phyloP scores from a whole-genome alignment of 2,329 filamentous ascomycete genomes.

The Talaromyces sp. region DNA sequence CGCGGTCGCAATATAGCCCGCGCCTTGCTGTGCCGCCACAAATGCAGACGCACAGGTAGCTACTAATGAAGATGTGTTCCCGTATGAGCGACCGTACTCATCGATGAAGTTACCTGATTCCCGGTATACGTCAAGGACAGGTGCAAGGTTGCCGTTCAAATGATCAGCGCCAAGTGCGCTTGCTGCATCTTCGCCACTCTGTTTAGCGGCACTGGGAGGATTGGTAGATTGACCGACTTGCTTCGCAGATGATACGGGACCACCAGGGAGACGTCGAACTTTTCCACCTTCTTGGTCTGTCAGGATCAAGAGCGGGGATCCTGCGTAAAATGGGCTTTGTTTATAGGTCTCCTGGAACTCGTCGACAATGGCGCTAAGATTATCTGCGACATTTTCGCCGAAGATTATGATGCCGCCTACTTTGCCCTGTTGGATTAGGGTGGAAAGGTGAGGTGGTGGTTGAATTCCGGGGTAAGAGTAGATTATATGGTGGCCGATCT shows the following conservation, averaged over 20 bases:
- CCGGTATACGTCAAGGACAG: conserved; percentile 35
- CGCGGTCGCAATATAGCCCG: conserved; percentile 26
- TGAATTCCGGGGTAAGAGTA: conserved; percentile 33
- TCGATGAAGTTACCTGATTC: conserved; percentile 31
- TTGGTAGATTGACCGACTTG: conserved; percentile 25
- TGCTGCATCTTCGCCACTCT: conserved; percentile 27
- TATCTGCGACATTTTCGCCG: conserved; percentile 31
- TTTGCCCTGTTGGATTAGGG: conserved; percentile 30
- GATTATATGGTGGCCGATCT: conserved; percentile 34
- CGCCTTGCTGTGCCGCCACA: conserved; percentile 24
- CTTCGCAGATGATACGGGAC: conserved; percentile 29
- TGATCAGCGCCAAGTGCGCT: conserved; percentile 17
- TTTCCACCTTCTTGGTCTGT: conserved; percentile 38
- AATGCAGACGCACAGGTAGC: conserved; percentile 24
- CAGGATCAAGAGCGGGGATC: conserved; percentile 32
- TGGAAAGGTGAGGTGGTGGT: conserved; percentile 28
- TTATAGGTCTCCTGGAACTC: conserved; percentile 28
- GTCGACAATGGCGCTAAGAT: conserved; percentile 24
- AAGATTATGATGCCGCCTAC: conserved; percentile 38
- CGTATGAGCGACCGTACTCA: conserved; percentile 28
- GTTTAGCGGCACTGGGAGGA: conserved; percentile 18
- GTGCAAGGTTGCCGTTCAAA: conserved; percentile 31
- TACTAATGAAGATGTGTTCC: conserved; percentile 28
- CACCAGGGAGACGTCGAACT: conserved; percentile 30
- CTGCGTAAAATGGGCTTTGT: conserved; percentile 21